phyloP scores from a whole-genome alignment of 495 filamentous ascomycete genomes.

The Annulohypoxylon stygium region DNA sequence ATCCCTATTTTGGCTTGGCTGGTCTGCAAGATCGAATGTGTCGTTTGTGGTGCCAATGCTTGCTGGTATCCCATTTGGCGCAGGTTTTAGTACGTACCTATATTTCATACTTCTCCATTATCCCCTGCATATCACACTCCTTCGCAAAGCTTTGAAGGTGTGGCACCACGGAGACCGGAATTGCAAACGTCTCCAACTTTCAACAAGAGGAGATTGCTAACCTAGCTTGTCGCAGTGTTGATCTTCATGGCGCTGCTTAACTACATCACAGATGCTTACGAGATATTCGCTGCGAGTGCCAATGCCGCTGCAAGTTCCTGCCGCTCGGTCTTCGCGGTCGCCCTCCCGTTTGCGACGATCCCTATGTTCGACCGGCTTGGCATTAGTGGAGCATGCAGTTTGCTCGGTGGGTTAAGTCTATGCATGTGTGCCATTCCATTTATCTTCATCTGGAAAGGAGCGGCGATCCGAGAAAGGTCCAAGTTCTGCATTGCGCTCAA shows the following conservation, averaged over 20 bases:
- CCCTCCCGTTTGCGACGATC: constrained; percentile 64
- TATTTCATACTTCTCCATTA: constrained; percentile 43
- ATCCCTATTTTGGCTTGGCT: constrained; percentile 80
- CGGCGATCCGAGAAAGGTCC: constrained; percentile 51
- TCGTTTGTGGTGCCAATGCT: constrained; percentile 75
- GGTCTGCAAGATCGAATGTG: constrained; percentile 68
- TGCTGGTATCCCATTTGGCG: constrained; percentile 75
- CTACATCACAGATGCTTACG: constrained; percentile 82
- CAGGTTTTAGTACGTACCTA: constrained; percentile 69
- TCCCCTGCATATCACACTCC: neutral
- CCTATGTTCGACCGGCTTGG: constrained; percentile 57
- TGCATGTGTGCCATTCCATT: constrained; percentile 58
- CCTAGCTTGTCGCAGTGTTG: constrained; percentile 49
- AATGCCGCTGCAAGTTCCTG: constrained; percentile 73
- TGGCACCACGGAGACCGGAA: neutral
- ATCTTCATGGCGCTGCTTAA: constrained; percentile 75
- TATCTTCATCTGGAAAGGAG: constrained; percentile 59
- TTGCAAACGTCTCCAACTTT: neutral
- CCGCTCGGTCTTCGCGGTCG: constrained; percentile 72
- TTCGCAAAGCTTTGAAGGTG: neutral
- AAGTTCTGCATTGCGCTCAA: constrained; percentile 56
- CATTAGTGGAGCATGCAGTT: constrained; percentile 54
- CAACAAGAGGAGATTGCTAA: constrained; percentile 12
- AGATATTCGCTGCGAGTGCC: constrained; percentile 77
- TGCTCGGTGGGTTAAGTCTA: constrained; percentile 56